A percentile compares a stretch with the other conserved stretches of the same genome.
Evolutionary conservation across 495 filamentous ascomycete species (phyloP).

Genomic region (Parathielavia hyrcaniae): DNA sequence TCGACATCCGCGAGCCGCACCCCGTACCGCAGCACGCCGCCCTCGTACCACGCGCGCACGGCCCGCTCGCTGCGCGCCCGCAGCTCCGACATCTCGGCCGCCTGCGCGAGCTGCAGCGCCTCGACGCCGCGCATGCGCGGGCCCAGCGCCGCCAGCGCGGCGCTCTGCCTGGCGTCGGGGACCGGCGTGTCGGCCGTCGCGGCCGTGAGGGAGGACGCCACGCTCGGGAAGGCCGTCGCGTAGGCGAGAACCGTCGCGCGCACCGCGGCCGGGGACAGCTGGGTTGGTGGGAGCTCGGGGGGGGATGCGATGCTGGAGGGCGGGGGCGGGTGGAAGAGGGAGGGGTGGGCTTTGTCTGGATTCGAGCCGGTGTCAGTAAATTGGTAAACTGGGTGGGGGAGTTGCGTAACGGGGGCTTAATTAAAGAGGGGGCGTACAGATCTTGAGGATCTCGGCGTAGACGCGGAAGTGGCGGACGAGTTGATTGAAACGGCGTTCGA

Average conservation of each 20-base stretch:
- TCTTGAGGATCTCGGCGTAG: constrained; percentile 45
- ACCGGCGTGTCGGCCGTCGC: constrained; percentile 66
- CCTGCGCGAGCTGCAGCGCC: constrained; percentile 61
- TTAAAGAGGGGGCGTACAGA: constrained; percentile 35
- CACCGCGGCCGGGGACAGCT: constrained; percentile 40
- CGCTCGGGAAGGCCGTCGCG: constrained; percentile 66
- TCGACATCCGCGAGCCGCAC: constrained; percentile 72
- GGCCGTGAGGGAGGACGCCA: constrained; percentile 71
- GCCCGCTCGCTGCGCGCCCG: constrained; percentile 62
- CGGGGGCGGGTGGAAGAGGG: constrained; percentile 42
- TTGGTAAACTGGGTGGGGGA: background rate
- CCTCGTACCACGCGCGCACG: constrained; percentile 77
- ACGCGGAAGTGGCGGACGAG: constrained; percentile 39
- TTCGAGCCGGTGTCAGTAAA: background rate
- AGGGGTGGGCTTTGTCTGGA: constrained; percentile 41
- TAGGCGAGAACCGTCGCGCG: constrained; percentile 69
- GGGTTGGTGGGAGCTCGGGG: constrained; percentile 31
- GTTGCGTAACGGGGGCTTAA: too few relatives aligned
- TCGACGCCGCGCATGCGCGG: constrained; percentile 66
- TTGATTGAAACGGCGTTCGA: constrained; percentile 52
- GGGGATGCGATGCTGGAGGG: constrained; percentile 16
- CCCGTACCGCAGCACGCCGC: constrained; percentile 59
- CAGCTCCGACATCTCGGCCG: constrained; percentile 63
- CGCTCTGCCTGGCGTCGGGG: constrained; percentile 61
- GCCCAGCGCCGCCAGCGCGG: constrained; percentile 58